A percentile compares a stretch with the other conserved stretches of the same genome.
Evolutionary conservation across 1,284 basidiomycete genomes (phyloP).

Genomic region (Tremellales sp.): DNA sequence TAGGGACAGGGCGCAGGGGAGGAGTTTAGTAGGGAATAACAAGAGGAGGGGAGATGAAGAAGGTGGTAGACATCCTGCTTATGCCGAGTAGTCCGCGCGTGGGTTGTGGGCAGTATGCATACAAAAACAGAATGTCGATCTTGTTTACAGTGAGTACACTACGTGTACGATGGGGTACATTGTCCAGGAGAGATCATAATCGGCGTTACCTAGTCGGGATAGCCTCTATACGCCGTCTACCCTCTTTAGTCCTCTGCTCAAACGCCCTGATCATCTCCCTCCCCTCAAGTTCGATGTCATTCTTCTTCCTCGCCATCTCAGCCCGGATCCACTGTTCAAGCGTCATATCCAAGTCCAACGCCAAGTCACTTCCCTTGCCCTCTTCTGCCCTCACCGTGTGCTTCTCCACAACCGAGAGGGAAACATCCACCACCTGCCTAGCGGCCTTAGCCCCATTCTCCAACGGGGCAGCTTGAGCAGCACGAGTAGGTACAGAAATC

Average conservation of each 20-base stretch:
- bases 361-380: too few species aligned
- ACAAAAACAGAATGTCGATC: too few species aligned
- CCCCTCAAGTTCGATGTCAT: conserved; percentile 28
- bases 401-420: too few species aligned
- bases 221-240: conserved; percentile 26
- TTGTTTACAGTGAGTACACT: too few species aligned
- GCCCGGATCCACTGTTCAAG: conserved; percentile 31
- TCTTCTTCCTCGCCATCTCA: conserved; percentile 27
- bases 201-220: not conserved
- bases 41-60: not conserved
- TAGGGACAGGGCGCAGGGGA: not conserved
- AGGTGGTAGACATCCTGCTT: not conserved
- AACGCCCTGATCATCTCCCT: conserved; percentile 33
- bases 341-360: conserved; percentile 39
- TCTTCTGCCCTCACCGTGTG: too few species aligned
- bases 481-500: not conserved
- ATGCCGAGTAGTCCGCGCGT: too few species aligned
- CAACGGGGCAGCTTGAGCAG: not conserved
- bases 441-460: conserved; percentile 11
- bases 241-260: conserved; percentile 21
- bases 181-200: too few species aligned
- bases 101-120: too few species aligned
- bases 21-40: not conserved
- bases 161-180: too few species aligned
- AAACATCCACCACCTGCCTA: too few species aligned